A percentile compares a stretch with the other conserved stretches of the same genome.
phyloP scores from a whole-genome alignment of 345 rosid species.

The Acer negundo region DNA sequence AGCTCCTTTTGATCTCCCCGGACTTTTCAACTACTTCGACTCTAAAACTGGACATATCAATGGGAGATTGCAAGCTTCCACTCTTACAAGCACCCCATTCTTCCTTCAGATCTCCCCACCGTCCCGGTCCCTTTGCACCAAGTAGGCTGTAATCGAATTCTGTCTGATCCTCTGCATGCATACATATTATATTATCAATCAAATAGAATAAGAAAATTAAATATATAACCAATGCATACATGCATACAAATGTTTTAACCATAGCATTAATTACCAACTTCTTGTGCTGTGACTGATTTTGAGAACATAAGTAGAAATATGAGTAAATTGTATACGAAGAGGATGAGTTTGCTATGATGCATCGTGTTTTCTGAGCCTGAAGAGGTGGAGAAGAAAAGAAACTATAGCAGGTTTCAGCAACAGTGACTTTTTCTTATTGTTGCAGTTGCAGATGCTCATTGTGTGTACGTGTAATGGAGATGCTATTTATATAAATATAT shows the following conservation, averaged over 20 bases:
- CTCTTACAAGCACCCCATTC: constrained; percentile 43
- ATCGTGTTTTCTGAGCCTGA: constrained; percentile 11
- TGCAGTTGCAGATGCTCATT: neutral
- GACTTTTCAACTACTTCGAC: constrained; percentile 25
- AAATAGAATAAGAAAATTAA: neutral
- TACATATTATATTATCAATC: too few species aligned
- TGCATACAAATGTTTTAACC: neutral
- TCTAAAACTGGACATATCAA: constrained; percentile 32
- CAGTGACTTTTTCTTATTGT: neutral
- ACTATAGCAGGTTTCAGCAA: neutral
- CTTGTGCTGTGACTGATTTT: constrained; percentile 29
- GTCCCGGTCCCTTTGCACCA: constrained; percentile 50
- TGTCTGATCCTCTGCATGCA: constrained; percentile 52
- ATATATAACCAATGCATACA: neutral
- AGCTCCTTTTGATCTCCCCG: constrained; percentile 24
- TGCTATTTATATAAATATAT: neutral
- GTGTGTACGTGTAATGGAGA: too few species aligned
- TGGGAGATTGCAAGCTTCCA: constrained; percentile 44
- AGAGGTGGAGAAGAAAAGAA: too few species aligned
- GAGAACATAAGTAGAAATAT: constrained; percentile 19
- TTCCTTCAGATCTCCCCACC: constrained; percentile 49
- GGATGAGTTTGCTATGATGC: constrained; percentile 12
- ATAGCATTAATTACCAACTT: constrained; percentile 36
- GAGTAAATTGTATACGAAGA: constrained; percentile 1
- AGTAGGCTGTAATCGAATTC: constrained; percentile 49